Conservation (phyloP, 306 rosid species). For the Cicer pinnatifidum region DNA sequence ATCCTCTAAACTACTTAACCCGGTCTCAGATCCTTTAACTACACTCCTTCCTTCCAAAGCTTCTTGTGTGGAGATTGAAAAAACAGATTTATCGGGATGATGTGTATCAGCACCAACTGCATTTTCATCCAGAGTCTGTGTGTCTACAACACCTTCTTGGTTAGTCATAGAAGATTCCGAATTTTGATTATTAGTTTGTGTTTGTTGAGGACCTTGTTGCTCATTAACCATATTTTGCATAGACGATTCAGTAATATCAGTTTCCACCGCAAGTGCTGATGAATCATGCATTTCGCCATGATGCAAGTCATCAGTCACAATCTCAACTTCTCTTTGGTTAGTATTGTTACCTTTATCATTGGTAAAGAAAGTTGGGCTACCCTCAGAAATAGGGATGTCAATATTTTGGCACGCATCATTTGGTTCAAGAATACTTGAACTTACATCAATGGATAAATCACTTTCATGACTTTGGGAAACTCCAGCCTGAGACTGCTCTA, state of each 20-base stretch:
- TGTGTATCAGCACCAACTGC: constrained; percentile 41
- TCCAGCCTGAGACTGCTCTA: constrained; percentile 50
- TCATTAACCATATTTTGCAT: constrained; percentile 44
- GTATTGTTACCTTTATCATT: constrained; percentile 51
- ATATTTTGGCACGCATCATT: constrained; percentile 47
- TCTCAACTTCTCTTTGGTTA: constrained; percentile 46
- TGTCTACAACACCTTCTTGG: constrained; percentile 42
- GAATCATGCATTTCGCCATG: constrained; percentile 53
- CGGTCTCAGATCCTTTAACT: constrained; percentile 46
- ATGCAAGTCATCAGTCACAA: constrained; percentile 39
- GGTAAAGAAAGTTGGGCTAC: constrained; percentile 39
- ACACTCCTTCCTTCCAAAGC: constrained; percentile 50
- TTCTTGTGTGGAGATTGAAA: constrained; percentile 46
- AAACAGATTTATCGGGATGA: constrained; percentile 45
- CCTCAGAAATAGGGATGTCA: constrained; percentile 51
- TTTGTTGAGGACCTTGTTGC: constrained; percentile 43
- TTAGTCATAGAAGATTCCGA: constrained; percentile 45
- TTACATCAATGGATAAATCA: constrained; percentile 53
- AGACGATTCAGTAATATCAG: constrained; percentile 52
- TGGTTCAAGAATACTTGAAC: constrained; percentile 52
- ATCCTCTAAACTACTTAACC: constrained; percentile 46
- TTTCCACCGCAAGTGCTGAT: constrained; percentile 52
- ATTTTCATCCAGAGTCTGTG: constrained; percentile 45
- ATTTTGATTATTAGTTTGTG: constrained; percentile 41
- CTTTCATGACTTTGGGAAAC: constrained; percentile 54